These are phyloP conservation scores for Xylaria sp. DNA, from an alignment of 2,329 filamentous ascomycete species.

Conservation along the genomic window DNA sequence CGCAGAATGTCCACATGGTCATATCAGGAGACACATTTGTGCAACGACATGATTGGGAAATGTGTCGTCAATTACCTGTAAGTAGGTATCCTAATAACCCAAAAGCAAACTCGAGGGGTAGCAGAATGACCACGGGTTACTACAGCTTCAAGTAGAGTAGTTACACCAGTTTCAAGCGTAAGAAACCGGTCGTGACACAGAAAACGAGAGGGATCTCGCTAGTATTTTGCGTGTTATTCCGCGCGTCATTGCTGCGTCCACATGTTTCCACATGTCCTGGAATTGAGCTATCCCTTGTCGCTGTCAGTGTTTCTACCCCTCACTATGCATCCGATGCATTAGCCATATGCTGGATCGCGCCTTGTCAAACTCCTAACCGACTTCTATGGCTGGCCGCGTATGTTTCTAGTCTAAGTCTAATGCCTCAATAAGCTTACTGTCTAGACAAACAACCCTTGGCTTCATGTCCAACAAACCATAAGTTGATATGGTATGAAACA, in stretches of 20 bases:
- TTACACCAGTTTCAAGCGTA: not conserved
- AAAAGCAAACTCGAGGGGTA: not conserved
- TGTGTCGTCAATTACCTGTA: not conserved
- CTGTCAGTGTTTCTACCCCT: not conserved
- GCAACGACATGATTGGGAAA: not conserved
- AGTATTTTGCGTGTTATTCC: not conserved
- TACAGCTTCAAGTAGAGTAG: not conserved
- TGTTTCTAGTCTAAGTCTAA: too few species aligned
- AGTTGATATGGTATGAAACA: not conserved
- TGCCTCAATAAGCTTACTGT: too few species aligned
- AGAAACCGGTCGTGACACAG: not conserved
- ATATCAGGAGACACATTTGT: constrained; percentile 7
- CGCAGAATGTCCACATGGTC: constrained; percentile 1
- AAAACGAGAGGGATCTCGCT: not conserved
- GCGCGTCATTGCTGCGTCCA: not conserved
- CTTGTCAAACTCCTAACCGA: not conserved
- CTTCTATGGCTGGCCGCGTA: too few species aligned
- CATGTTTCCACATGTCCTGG: not conserved
- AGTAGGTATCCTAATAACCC: not conserved
- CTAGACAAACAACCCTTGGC: too few species aligned
- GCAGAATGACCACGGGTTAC: not conserved
- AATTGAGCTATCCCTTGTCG: not conserved
- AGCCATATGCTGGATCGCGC: not conserved
- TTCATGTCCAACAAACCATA: too few species aligned
- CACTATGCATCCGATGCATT: not conserved